Evolutionary conservation across 768 basidiomycete species (phyloP).

Genomic region (Leccinellum albellum): DNA sequence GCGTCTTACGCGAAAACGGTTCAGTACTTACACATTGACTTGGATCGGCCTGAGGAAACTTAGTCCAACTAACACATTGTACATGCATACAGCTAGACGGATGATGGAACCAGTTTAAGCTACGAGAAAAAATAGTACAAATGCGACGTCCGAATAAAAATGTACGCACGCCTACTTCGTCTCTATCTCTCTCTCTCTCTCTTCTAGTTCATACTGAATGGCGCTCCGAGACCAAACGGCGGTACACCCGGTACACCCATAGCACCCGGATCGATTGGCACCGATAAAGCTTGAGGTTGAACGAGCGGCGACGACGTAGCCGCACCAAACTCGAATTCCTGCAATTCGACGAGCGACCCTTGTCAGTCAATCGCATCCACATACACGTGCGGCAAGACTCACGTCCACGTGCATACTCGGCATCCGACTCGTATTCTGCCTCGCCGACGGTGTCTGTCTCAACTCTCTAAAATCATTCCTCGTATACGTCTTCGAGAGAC

Average conservation of each 20-base stretch:
- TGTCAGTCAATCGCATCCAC: not conserved
- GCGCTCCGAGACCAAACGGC: constrained; percentile 28
- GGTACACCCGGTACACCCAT: constrained; percentile 18
- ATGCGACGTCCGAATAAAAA: too few relatives aligned
- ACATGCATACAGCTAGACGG: too few relatives aligned
- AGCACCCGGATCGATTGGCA: constrained; percentile 15
- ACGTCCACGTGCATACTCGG: constrained; percentile 83
- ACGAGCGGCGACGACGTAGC: constrained; percentile 28
- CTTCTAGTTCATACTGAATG: constrained; percentile 25
- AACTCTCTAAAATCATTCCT: constrained; percentile 82
- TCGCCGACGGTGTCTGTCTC: constrained; percentile 60
- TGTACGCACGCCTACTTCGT: too few relatives aligned
- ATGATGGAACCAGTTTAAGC: too few relatives aligned
- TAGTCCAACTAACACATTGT: too few relatives aligned
- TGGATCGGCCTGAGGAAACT: too few relatives aligned
- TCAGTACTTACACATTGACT: too few relatives aligned
- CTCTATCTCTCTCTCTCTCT: too few relatives aligned
- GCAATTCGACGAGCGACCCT: not conserved
- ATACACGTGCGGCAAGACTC: constrained; percentile 28
- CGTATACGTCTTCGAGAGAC: constrained; percentile 76
- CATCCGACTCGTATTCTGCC: constrained; percentile 81
- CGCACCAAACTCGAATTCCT: constrained; percentile 36
- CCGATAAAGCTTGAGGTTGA: constrained; percentile 21
- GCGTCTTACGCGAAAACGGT: too few relatives aligned
- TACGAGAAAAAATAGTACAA: too few relatives aligned